Percentiles rank a stretch among this genome's conserved stretches.
phyloP scores from a whole-genome alignment of 371 early-diverging fungal species.

The Blakeslea trispora region DNA sequence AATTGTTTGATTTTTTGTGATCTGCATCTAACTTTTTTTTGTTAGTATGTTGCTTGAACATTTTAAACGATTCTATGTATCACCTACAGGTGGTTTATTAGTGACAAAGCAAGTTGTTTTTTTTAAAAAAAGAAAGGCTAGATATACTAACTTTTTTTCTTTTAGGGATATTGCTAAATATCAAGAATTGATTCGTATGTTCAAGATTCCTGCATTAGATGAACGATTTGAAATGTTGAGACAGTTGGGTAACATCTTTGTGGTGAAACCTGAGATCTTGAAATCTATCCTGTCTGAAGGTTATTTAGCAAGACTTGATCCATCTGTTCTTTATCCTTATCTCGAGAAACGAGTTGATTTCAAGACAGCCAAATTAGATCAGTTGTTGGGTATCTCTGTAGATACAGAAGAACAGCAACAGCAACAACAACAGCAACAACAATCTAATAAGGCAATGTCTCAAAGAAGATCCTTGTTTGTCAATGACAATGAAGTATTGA shows the following conservation, averaged over 20 bases:
- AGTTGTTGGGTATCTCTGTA: constrained; percentile 52
- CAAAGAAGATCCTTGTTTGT: constrained; percentile 52
- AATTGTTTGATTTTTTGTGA: not conserved
- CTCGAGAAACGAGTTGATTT: constrained; percentile 89
- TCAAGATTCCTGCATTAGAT: constrained; percentile 73
- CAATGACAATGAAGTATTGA: constrained; percentile 49
- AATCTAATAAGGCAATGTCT: constrained; percentile 12
- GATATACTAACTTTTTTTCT: not conserved
- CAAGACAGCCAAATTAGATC: constrained; percentile 66
- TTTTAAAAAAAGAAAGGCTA: not conserved
- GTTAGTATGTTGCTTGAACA: constrained; percentile 86
- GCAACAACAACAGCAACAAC: constrained; percentile 1
- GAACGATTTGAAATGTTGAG: constrained; percentile 91
- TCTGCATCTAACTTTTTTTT: constrained; percentile 5
- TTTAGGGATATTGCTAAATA: constrained; percentile 90
- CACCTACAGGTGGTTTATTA: constrained; percentile 82
- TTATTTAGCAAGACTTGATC: constrained; percentile 80
- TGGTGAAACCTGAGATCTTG: constrained; percentile 88
- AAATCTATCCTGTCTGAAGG: constrained; percentile 83
- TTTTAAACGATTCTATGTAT: constrained; percentile 86
- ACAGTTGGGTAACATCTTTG: constrained; percentile 88
- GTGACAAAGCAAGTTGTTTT: constrained; percentile 70
- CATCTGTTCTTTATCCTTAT: constrained; percentile 77
- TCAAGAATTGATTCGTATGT: constrained; percentile 78
- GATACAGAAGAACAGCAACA: constrained; percentile 25